Evolutionary conservation across 352 stramenopile genomes (phyloP).

Genomic region (Pythium aristosporum): DNA sequence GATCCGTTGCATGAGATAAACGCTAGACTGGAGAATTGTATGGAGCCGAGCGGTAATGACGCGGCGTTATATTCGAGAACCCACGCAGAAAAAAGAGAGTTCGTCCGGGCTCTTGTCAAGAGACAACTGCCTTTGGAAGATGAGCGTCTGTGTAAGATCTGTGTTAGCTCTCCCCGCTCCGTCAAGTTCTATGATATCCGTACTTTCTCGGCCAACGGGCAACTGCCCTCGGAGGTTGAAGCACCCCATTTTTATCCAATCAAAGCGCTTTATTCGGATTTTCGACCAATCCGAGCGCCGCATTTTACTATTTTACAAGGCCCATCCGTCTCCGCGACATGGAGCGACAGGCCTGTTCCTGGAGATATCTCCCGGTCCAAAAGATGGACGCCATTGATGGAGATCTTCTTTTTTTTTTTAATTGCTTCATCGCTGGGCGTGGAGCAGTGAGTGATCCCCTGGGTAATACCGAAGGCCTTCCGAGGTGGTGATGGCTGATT

Average conservation of each 20-base stretch:
- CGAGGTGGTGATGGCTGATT: background rate
- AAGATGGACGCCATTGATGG: too few species aligned
- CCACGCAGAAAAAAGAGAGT: too few species aligned
- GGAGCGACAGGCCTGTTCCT: background rate
- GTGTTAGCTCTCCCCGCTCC: background rate
- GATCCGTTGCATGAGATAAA: too few species aligned
- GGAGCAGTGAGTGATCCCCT: constrained; percentile 1
- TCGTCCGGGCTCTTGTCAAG: too few species aligned
- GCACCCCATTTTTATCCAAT: constrained; percentile 7
- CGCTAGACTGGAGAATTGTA: too few species aligned
- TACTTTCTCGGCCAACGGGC: constrained; percentile 1
- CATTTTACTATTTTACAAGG: background rate
- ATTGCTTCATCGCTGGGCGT: background rate
- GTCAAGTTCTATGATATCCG: too few species aligned
- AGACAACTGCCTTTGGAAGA: too few species aligned
- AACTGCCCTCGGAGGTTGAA: constrained; percentile 3
- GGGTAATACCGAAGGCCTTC: background rate
- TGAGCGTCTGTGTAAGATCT: background rate
- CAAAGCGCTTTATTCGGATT: background rate
- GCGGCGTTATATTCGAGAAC: too few species aligned
- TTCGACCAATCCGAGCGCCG: constrained; percentile 11
- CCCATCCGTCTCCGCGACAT: constrained; percentile 5
- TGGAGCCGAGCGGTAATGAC: too few species aligned
- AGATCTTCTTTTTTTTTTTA: too few species aligned
- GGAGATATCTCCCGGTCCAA: too few species aligned